A percentile compares a stretch with the other conserved stretches of the same genome.
These are phyloP conservation scores for Xylariales sp. DNA, from an alignment of 2,329 filamentous ascomycete genomes.

Conservation along the genomic window DNA sequence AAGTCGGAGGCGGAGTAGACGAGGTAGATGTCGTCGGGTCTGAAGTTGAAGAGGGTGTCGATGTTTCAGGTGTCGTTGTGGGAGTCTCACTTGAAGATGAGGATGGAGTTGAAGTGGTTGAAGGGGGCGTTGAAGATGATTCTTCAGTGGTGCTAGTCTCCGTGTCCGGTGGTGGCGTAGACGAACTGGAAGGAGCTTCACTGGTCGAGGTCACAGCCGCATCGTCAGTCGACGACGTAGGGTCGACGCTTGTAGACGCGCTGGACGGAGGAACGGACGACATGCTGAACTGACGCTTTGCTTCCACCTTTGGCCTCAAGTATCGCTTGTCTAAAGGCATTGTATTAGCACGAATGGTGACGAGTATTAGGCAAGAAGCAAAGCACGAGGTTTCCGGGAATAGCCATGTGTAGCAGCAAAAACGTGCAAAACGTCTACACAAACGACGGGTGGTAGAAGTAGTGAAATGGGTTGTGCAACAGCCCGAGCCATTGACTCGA, in stretches of 20 bases:
- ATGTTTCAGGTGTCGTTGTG: conserved; percentile 11
- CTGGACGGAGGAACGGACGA: conserved; percentile 38
- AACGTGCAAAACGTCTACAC: conserved; percentile 4
- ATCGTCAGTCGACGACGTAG: conserved; percentile 32
- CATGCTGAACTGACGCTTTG: conserved; percentile 49
- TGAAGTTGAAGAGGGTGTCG: conserved; percentile 29
- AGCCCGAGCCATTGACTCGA: conserved; percentile 17
- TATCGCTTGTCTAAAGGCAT: conserved; percentile 48
- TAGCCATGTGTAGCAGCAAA: conserved; percentile 10
- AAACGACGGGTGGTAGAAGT: not conserved
- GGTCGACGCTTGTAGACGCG: conserved; percentile 22
- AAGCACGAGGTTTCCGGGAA: conserved; percentile 14
- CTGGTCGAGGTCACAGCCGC: conserved; percentile 29
- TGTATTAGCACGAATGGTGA: conserved; percentile 51
- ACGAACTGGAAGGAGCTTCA: conserved; percentile 20
- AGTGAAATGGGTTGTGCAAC: conserved; percentile 13
- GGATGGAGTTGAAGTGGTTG: conserved; percentile 36
- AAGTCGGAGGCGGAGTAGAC: conserved; percentile 29
- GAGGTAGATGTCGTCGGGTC: conserved; percentile 34
- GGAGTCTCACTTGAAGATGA: conserved; percentile 33
- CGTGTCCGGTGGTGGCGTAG: conserved; percentile 15
- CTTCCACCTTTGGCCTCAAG: conserved; percentile 38
- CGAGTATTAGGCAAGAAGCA: not conserved
- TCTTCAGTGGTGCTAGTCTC: conserved; percentile 28
- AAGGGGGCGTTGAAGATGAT: conserved; percentile 34